A percentile compares a stretch with the other conserved stretches of the same genome.
Evolutionary conservation across 805 yeast species (phyloP).

Genomic region (Candida incommunis): DNA sequence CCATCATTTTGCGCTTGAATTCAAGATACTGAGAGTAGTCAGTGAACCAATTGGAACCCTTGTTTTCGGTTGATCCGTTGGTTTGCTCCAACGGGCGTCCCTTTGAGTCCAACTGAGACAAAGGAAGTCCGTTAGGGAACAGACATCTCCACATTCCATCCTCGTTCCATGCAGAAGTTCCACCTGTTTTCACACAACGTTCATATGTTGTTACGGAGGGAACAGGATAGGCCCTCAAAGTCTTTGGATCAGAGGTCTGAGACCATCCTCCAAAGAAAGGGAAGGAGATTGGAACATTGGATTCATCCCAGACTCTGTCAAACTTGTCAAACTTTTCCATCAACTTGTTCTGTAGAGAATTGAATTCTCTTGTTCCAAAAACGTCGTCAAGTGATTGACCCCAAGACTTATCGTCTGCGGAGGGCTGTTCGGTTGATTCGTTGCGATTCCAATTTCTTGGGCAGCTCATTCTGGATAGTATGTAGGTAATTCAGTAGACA

Average conservation of each 20-base stretch:
- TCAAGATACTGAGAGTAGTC: slow-evolving; percentile 50
- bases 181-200: slow-evolving; percentile 49
- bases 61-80: slow-evolving; percentile 24
- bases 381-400: slow-evolving; percentile 16
- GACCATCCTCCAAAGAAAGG: background rate
- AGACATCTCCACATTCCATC: slow-evolving; percentile 86
- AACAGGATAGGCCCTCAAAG: slow-evolving; percentile 29
- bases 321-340: slow-evolving; percentile 11
- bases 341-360: slow-evolving; percentile 19
- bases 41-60: slow-evolving; percentile 46
- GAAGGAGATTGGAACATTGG: slow-evolving; percentile 3
- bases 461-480: too few relatives aligned
- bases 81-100: background rate
- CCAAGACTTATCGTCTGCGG: background rate
- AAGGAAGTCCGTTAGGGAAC: slow-evolving; percentile 38
- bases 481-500: too few relatives aligned
- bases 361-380: slow-evolving; percentile 25
- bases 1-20: slow-evolving; percentile 49
- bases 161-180: slow-evolving; percentile 70
- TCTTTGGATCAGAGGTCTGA: background rate
- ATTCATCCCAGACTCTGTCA: slow-evolving; percentile 9
- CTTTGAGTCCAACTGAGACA: slow-evolving; percentile 4
- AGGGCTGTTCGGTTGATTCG: too few relatives aligned
- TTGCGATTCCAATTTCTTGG: too few relatives aligned
- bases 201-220: slow-evolving; percentile 48